Evolutionary conservation across 164 flowering plant species (phyloP), one percentile per base, ranked within the genome.

Genomic region (Magnolia kwangsiensis): DNA sequence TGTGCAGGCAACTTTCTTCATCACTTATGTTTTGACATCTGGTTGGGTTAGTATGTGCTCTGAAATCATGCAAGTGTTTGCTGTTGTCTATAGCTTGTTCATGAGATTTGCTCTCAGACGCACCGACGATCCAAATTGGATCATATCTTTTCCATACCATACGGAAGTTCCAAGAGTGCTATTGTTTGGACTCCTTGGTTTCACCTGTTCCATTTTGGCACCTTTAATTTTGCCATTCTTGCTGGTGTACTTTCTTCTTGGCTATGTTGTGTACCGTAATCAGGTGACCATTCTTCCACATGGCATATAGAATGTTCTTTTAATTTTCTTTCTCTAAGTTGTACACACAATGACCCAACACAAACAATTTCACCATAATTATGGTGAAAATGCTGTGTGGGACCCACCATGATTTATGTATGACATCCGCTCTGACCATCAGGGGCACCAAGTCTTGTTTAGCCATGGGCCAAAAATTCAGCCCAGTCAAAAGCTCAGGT

Each of bases 41-140:
- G 99, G 99, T 59, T 96, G 99, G 98, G 92, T 92, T 50, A 86
- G 98, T 83, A 78, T 94, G 83, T 71, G 92, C 11, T 82, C 79
- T 75, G 99, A 96, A 83, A 72, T 92, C 24, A 82, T 96, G 83
- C 99, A 94, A 85, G 84, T 85, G 64, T 88, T 84, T 82, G 74
- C 88, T 71, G 93, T 96, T 73, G 14, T 91, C 49, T 87, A 87
- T 79, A 89, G 86, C 83, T 50, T 78, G 64, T 75, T 90, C 63
- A 72, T 21, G 58, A 88, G 85, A 81, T 82, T 70, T 71, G 80
- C 89, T 64, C 82, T 88, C 11, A 77, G 88, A 75, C 86, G 59
- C 3, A 83, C 84, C 76, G 88, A 87, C 27, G 86, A 76, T 66
- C 69, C 89, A 23, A 64, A 73, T 73, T 82, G 71, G 10, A 37